phyloP scores from a whole-genome alignment of 345 rosid genomes.

The Melastoma malabathricum region DNA sequence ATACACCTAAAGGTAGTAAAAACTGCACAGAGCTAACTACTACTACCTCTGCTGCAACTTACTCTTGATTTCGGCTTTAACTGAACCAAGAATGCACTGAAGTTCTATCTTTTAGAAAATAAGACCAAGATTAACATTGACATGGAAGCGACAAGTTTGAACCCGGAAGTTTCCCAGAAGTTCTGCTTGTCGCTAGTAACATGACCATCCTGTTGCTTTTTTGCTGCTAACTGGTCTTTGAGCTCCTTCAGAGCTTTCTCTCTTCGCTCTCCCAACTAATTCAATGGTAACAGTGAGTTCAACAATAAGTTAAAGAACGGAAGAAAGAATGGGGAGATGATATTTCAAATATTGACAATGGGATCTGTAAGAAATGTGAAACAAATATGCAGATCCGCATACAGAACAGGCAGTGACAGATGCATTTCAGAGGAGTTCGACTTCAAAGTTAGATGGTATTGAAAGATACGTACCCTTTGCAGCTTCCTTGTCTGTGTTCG shows the following conservation, averaged over 20 bases:
- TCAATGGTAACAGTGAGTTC: too few relatives aligned
- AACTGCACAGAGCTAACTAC: too few relatives aligned
- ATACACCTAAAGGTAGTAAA: neutral
- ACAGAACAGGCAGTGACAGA: too few relatives aligned
- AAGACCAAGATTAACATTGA: slow-evolving; percentile 84
- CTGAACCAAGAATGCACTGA: neutral
- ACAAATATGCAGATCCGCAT: too few relatives aligned
- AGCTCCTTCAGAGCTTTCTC: slow-evolving; percentile 76
- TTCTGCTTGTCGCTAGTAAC: slow-evolving; percentile 35
- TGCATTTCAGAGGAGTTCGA: neutral
- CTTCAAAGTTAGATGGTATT: neutral
- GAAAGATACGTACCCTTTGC: slow-evolving; percentile 36
- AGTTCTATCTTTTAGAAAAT: slow-evolving; percentile 50
- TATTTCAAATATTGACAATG: too few relatives aligned
- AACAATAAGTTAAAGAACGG: too few relatives aligned
- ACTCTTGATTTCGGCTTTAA: too few relatives aligned
- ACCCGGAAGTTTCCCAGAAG: slow-evolving; percentile 83
- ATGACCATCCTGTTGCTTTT: slow-evolving; percentile 19
- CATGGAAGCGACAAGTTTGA: slow-evolving; percentile 80
- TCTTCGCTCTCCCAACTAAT: slow-evolving; percentile 80
- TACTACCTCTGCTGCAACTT: neutral
- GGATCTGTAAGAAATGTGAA: too few relatives aligned
- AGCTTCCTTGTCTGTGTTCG: slow-evolving; percentile 82
- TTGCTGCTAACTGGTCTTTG: slow-evolving; percentile 50
- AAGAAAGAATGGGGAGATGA: too few relatives aligned